phyloP scores from a whole-genome alignment of 2,329 filamentous ascomycete species.

The Leptosphaerulina australis region DNA sequence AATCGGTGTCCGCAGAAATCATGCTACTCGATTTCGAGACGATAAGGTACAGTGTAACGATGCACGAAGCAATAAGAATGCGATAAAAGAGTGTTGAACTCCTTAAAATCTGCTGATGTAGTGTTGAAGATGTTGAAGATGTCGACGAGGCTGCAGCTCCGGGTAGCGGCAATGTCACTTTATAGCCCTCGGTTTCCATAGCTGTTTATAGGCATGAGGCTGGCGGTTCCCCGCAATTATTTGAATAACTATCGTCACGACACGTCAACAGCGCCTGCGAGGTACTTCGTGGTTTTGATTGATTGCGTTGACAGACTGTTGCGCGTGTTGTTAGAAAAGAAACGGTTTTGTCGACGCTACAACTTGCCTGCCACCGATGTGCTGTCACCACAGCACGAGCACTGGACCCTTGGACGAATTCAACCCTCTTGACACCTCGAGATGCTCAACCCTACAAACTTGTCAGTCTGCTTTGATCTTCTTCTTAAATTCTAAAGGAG shows the following conservation, averaged over 20 bases:
- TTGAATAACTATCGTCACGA: slow-evolving; percentile 10
- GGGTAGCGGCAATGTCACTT: slow-evolving; percentile 15
- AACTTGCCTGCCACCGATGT: background rate
- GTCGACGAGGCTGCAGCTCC: slow-evolving; percentile 3
- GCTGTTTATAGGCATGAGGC: slow-evolving; percentile 25
- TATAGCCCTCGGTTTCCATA: slow-evolving; percentile 29
- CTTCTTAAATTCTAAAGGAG: background rate
- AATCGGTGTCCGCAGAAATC: slow-evolving; percentile 12
- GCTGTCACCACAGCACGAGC: slow-evolving; percentile 1
- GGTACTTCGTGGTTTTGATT: slow-evolving; percentile 7
- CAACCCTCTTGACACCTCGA: background rate
- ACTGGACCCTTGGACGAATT: background rate
- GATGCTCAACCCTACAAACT: background rate
- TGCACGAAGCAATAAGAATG: slow-evolving; percentile 8
- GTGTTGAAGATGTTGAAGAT: slow-evolving; percentile 25
- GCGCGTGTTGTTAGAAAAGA: background rate
- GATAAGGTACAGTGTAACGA: slow-evolving; percentile 10
- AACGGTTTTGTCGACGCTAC: background rate
- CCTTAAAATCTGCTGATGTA: slow-evolving; percentile 6
- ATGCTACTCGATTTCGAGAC: slow-evolving; percentile 19
- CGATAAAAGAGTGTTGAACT: slow-evolving; percentile 33
- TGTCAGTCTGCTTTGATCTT: background rate
- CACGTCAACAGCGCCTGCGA: slow-evolving; percentile 21
- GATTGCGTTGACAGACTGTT: slow-evolving; percentile 1
- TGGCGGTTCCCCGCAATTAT: slow-evolving; percentile 16